These are phyloP conservation scores for Lepidium aucheri DNA, from an alignment of 345 rosid genomes.

Conservation along the genomic window DNA sequence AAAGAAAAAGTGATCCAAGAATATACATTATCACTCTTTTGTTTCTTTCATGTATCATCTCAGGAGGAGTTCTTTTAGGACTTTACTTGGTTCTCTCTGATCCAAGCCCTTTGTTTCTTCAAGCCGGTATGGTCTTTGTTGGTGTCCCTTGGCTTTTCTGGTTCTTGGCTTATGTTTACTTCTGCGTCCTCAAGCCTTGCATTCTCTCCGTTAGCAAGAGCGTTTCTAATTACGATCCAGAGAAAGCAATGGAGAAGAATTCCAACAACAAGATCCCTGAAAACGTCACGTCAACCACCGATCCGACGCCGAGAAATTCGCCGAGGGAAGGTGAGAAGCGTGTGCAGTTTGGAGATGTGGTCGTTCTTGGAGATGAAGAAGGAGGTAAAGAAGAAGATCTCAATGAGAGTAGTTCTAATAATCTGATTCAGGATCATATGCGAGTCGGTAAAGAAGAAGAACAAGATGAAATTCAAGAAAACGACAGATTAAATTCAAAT, in stretches of 20 bases:
- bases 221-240: slow-evolving; percentile 12
- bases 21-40: slow-evolving; percentile 34
- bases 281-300: slow-evolving; percentile 2
- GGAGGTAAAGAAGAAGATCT: background rate
- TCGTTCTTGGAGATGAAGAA: slow-evolving; percentile 28
- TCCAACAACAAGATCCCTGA: background rate
- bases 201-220: background rate
- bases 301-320: background rate
- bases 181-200: slow-evolving; percentile 35
- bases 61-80: slow-evolving; percentile 48
- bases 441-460: background rate
- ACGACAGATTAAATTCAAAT: slow-evolving; percentile 4
- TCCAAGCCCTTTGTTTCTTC: slow-evolving; percentile 33
- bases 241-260: slow-evolving; percentile 7
- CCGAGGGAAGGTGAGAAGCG: slow-evolving; percentile 29
- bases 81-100: slow-evolving; percentile 38
- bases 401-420: background rate
- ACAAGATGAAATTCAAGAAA: background rate
- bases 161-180: slow-evolving; percentile 47
- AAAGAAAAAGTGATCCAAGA: slow-evolving; percentile 42
- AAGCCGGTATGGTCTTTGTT: slow-evolving; percentile 43
- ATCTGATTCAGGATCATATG: slow-evolving; percentile 10
- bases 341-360: slow-evolving; percentile 45
- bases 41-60: slow-evolving; percentile 39
- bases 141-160: slow-evolving; percentile 70